These are phyloP conservation scores for Paracoccidioides lutzii DNA, from an alignment of 2,329 filamentous ascomycete genomes.

Conservation along the genomic window DNA sequence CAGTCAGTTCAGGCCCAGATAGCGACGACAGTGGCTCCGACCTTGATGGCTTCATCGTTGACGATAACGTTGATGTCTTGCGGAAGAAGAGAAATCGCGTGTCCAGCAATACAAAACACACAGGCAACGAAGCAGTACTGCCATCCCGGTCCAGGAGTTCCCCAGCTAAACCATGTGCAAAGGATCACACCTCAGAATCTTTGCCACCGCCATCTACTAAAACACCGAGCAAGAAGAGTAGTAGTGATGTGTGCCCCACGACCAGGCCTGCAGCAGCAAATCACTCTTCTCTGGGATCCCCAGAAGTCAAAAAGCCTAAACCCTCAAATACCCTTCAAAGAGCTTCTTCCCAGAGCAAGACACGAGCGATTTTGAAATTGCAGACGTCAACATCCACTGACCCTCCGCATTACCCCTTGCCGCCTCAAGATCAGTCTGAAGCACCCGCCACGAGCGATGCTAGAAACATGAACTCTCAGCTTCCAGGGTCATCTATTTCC, in stretches of 20 bases:
- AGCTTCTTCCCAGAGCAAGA: not conserved
- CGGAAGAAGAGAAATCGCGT: not conserved
- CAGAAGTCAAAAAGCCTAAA: not conserved
- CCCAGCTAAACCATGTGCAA: not conserved
- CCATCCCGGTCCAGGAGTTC: not conserved
- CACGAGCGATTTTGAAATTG: not conserved
- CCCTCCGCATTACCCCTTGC: not conserved
- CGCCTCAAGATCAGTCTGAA: not conserved
- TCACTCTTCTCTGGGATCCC: not conserved
- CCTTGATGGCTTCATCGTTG: not conserved
- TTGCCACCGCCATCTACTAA: not conserved
- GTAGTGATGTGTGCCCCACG: not conserved
- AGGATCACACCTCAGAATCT: not conserved
- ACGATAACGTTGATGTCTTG: not conserved
- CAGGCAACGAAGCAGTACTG: not conserved
- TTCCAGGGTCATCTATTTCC: not conserved
- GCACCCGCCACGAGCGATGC: not conserved
- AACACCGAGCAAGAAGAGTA: not conserved
- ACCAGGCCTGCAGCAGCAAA: not conserved
- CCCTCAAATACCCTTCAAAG: not conserved
- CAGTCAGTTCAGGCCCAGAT: not conserved
- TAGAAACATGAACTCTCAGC: not conserved
- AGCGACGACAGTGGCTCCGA: not conserved
- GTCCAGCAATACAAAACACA: not conserved
- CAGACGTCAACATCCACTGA: not conserved